Evolutionary conservation across 495 filamentous ascomycete species (phyloP).

Genomic region (Parmelia sp.): DNA sequence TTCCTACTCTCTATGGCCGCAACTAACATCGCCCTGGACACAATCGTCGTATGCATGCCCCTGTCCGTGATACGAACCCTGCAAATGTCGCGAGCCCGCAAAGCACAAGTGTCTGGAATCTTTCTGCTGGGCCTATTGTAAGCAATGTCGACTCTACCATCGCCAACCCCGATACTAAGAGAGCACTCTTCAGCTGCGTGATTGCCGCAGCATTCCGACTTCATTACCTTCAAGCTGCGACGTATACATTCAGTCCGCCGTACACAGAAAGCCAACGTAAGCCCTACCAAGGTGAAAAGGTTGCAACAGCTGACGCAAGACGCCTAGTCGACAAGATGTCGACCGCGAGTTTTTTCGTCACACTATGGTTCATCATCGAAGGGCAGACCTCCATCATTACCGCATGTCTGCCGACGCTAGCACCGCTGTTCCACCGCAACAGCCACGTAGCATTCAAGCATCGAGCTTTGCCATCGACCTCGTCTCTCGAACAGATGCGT

Average conservation of each 20-base stretch:
- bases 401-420: neutral
- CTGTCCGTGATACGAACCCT: neutral
- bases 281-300: neutral
- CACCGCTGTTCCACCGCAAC: neutral
- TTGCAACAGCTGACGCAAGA: neutral
- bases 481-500: neutral
- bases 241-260: neutral
- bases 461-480: neutral
- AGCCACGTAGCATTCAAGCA: neutral
- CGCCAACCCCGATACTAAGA: neutral
- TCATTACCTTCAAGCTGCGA: neutral
- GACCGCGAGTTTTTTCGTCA: neutral
- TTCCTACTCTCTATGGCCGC: neutral
- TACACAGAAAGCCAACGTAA: neutral
- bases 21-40: neutral
- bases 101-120: slow-evolving; percentile 1
- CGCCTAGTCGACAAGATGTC: neutral
- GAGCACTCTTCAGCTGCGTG: neutral
- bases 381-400: neutral
- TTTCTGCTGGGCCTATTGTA: neutral
- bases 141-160: neutral
- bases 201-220: neutral
- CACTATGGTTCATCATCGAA: neutral
- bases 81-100: neutral
- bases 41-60: neutral